A percentile compares a stretch with the other conserved stretches of the same genome.
phyloP scores from a whole-genome alignment of 2,329 filamentous ascomycete genomes.

The Colletotrichum eremochloae region DNA sequence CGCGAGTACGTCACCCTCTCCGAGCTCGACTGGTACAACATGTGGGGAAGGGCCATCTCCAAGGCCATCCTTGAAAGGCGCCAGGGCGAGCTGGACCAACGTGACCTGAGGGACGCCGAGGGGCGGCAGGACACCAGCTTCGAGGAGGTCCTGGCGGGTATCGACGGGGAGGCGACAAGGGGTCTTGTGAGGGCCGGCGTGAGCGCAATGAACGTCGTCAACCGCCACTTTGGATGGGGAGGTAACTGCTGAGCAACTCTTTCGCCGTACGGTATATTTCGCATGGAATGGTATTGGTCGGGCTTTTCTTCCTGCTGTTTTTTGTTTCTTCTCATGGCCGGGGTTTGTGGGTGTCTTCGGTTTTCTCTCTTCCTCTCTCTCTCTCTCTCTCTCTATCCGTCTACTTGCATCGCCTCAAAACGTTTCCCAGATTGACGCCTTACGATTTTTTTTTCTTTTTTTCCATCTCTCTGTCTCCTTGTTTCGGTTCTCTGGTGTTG shows the following conservation, averaged over 20 bases:
- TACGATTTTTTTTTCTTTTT: slow-evolving; percentile 18
- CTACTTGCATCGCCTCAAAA: slow-evolving; percentile 14
- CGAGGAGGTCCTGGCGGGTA: slow-evolving; percentile 46
- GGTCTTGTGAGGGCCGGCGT: slow-evolving; percentile 63
- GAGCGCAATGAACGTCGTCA: slow-evolving; percentile 65
- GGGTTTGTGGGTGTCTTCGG: slow-evolving; percentile 2
- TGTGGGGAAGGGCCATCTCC: slow-evolving; percentile 72
- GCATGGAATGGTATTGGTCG: background rate
- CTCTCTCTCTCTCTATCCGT: background rate
- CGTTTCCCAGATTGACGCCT: slow-evolving; percentile 38
- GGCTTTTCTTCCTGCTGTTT: background rate
- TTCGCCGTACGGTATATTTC: background rate
- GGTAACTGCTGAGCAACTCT: slow-evolving; percentile 43
- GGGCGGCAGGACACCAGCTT: slow-evolving; percentile 53
- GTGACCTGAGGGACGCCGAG: slow-evolving; percentile 64
- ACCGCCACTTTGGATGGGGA: slow-evolving; percentile 68
- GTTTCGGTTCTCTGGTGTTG: slow-evolving; percentile 5
- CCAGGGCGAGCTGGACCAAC: slow-evolving; percentile 68
- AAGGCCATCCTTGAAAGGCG: slow-evolving; percentile 70
- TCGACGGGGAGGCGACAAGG: slow-evolving; percentile 57
- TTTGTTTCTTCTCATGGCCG: slow-evolving; percentile 7
- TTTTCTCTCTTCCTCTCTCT: background rate
- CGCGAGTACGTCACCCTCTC: slow-evolving; percentile 65
- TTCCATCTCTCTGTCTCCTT: too few relatives aligned
- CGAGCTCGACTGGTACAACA: slow-evolving; percentile 72